Evolutionary conservation across 108 stramenopile species (phyloP).

Genomic region (Conticribra weissflogii): DNA sequence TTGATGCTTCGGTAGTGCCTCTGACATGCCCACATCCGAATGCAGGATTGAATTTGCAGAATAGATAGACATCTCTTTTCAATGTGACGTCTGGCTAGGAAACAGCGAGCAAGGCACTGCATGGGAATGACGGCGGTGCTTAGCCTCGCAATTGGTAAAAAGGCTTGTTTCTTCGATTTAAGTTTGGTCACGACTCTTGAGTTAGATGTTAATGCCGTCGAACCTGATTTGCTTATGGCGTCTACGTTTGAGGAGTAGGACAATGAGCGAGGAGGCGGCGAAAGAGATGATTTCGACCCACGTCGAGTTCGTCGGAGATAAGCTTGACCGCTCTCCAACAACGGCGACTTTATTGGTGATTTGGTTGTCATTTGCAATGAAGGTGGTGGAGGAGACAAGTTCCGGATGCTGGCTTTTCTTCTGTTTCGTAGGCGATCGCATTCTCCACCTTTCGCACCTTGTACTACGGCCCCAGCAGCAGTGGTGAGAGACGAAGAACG

Average conservation of each 20-base stretch:
- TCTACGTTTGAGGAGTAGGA: too few relatives aligned
- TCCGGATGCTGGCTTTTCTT: not conserved
- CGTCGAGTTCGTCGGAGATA: not conserved
- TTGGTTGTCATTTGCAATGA: not conserved
- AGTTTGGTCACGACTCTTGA: not conserved
- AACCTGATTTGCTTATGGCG: not conserved
- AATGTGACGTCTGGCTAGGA: not conserved
- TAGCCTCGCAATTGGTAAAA: slow-evolving; percentile 3
- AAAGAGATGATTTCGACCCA: too few relatives aligned
- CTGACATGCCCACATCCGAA: not conserved
- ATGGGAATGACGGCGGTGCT: slow-evolving; percentile 4
- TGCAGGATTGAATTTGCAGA: not conserved
- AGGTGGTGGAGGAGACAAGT: not conserved
- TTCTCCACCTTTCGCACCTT: too few relatives aligned
- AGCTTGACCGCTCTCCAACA: not conserved
- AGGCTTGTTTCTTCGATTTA: not conserved
- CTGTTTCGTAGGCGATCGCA: not conserved
- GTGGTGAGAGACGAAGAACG: not conserved
- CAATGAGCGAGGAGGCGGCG: too few relatives aligned
- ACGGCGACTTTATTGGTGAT: not conserved
- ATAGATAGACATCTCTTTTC: not conserved
- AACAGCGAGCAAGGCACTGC: not conserved
- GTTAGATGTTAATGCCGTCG: not conserved
- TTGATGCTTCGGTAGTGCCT: not conserved
- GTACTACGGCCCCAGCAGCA: not conserved